These are phyloP conservation scores for Mrakia hoshinonis DNA, from an alignment of 768 basidiomycete genomes.

Conservation along the genomic window DNA sequence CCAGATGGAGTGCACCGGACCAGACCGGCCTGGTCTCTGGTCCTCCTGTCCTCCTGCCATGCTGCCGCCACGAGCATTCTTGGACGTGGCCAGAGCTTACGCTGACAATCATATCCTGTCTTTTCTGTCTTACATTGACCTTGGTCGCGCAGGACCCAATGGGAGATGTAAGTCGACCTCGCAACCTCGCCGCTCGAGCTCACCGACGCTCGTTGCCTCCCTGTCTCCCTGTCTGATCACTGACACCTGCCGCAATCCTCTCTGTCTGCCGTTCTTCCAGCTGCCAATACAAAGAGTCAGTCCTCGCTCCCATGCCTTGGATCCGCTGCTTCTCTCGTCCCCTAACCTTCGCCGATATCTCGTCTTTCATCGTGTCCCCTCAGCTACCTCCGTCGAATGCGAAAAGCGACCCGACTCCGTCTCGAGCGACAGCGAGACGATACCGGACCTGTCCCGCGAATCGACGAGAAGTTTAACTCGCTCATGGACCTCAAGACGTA, in stretches of 20 bases:
- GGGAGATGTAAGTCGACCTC: not conserved
- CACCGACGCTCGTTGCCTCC: not conserved
- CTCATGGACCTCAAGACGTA: not conserved
- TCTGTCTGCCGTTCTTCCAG: no score
- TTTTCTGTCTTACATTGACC: not conserved
- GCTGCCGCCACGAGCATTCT: not conserved
- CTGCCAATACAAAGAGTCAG: slow-evolving; percentile 16
- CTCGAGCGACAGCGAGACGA: not conserved
- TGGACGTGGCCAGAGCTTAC: not conserved
- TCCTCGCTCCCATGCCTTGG: not conserved
- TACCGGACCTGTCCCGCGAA: not conserved
- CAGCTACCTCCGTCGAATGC: slow-evolving; percentile 14
- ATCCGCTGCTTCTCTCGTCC: not conserved
- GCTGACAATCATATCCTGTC: not conserved
- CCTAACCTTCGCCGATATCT: not conserved
- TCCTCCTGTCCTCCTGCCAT: not conserved
- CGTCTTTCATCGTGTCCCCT: not conserved
- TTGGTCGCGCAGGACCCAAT: not conserved
- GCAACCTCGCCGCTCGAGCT: not conserved
- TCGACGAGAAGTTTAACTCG: not conserved
- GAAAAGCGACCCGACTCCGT: not conserved
- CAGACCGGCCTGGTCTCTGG: not conserved
- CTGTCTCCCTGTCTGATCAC: not conserved
- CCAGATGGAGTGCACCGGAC: not conserved
- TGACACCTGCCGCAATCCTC: no score